phyloP scores from a whole-genome alignment of 148 eudicot genomes.

The Camellia sinensis region DNA sequence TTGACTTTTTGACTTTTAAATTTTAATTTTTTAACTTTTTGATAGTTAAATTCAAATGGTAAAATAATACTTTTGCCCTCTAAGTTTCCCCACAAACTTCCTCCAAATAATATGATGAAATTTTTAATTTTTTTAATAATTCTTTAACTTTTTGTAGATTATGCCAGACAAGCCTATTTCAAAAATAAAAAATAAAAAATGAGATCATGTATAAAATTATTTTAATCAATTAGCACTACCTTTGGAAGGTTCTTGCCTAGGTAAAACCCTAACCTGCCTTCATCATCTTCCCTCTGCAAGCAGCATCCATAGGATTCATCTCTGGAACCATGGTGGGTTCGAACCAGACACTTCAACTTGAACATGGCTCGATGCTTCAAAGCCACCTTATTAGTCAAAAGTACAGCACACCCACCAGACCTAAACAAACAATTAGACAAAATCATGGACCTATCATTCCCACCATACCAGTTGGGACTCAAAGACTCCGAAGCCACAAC shows the following conservation, averaged over 20 bases:
- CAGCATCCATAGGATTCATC: constrained; percentile 18
- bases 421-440: constrained; percentile 69
- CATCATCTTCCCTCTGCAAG: constrained; percentile 15
- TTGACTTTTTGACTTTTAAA: no score
- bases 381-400: constrained; percentile 58
- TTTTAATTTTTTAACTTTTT: no score
- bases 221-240: not conserved
- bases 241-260: constrained; percentile 20
- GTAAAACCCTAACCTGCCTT: constrained; percentile 17
- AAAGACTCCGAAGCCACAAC: constrained; percentile 74
- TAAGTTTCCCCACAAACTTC: no score
- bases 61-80: no score
- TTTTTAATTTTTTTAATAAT: no score
- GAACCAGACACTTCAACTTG: constrained; percentile 20
- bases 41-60: no score
- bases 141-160: no score
- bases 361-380: constrained; percentile 30
- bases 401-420: constrained; percentile 64
- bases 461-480: constrained; percentile 75
- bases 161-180: no score
- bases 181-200: no score
- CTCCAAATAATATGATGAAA: no score
- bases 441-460: constrained; percentile 78
- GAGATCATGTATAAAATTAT: no score
- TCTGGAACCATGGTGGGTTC: constrained; percentile 20